Conservation (phyloP, 2,329 filamentous ascomycete genomes). For the Talaromyces albobiverticillius region DNA sequence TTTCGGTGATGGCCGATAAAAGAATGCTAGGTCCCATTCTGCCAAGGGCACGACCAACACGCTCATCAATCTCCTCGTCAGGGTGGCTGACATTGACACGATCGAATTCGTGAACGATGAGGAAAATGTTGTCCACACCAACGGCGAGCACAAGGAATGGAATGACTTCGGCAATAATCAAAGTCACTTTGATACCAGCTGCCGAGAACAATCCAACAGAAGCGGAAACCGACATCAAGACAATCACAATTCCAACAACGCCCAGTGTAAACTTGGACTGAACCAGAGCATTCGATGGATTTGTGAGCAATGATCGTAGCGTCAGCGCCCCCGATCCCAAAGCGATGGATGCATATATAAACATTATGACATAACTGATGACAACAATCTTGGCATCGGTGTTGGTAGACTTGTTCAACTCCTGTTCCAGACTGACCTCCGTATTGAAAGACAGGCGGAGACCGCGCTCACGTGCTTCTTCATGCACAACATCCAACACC, state of each 20-base stretch:
- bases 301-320: slow-evolving; percentile 71
- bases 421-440: slow-evolving; percentile 90
- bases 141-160: slow-evolving; percentile 95
- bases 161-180: slow-evolving; percentile 98
- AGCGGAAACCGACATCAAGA: slow-evolving; percentile 94
- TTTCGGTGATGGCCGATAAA: slow-evolving; percentile 92
- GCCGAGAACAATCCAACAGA: slow-evolving; percentile 95
- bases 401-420: slow-evolving; percentile 96
- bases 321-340: slow-evolving; percentile 84
- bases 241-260: slow-evolving; percentile 90
- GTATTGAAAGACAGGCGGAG: slow-evolving; percentile 91
- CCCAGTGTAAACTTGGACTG: slow-evolving; percentile 96
- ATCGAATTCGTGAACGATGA: slow-evolving; percentile 98
- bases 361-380: slow-evolving; percentile 98
- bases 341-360: slow-evolving; percentile 90
- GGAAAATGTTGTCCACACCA: slow-evolving; percentile 97
- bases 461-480: slow-evolving; percentile 73
- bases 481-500: slow-evolving; percentile 71
- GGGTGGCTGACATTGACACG: slow-evolving; percentile 89
- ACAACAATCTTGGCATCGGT: slow-evolving; percentile 96
- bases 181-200: slow-evolving; percentile 83
- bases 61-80: slow-evolving; percentile 80
- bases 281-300: slow-evolving; percentile 80
- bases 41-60: slow-evolving; percentile 83
- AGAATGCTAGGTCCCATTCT: slow-evolving; percentile 96